These are phyloP conservation scores for Sclerospora graminicola DNA, from an alignment of 352 stramenopile species.

Conservation along the genomic window DNA sequence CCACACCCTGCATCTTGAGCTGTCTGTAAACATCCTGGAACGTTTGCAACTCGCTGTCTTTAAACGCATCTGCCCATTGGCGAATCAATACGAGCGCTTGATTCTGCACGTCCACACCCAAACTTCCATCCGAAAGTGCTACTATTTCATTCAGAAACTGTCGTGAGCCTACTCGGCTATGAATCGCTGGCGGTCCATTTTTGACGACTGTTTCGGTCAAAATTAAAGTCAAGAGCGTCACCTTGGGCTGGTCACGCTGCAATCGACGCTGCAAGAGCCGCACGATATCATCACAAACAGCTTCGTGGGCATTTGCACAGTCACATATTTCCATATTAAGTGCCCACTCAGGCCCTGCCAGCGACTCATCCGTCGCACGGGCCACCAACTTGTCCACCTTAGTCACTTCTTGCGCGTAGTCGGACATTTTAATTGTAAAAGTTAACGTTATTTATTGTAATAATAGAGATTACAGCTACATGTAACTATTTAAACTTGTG, in stretches of 20 bases:
- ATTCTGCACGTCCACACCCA: conserved; percentile 68
- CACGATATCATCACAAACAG: conserved; percentile 46
- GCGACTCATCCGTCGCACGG: conserved; percentile 40
- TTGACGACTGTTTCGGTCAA: conserved; percentile 70
- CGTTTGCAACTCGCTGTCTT: conserved; percentile 26
- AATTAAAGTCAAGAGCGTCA: conserved; percentile 43
- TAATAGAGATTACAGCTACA: too few relatives aligned
- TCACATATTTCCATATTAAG: conserved; percentile 71
- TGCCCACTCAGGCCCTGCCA: conserved; percentile 50
- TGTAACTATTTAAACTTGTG: too few relatives aligned
- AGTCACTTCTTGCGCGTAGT: conserved; percentile 28
- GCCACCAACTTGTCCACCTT: conserved; percentile 39
- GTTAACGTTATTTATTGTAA: too few relatives aligned
- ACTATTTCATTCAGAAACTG: conserved; percentile 63
- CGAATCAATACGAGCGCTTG: conserved; percentile 68
- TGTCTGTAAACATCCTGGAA: conserved; percentile 75
- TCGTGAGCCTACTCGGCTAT: conserved; percentile 43
- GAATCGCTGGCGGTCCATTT: conserved; percentile 51
- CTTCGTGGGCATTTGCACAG: conserved; percentile 39
- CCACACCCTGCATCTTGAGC: conserved; percentile 62
- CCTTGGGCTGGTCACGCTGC: conserved; percentile 35
- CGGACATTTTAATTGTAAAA: conserved; percentile 37
- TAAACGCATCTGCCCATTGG: conserved; percentile 72
- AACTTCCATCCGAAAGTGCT: conserved; percentile 47
- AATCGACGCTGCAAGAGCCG: conserved; percentile 44